Conservation (phyloP, 163 green algal genomes). For the Prototheca cutis region DNA sequence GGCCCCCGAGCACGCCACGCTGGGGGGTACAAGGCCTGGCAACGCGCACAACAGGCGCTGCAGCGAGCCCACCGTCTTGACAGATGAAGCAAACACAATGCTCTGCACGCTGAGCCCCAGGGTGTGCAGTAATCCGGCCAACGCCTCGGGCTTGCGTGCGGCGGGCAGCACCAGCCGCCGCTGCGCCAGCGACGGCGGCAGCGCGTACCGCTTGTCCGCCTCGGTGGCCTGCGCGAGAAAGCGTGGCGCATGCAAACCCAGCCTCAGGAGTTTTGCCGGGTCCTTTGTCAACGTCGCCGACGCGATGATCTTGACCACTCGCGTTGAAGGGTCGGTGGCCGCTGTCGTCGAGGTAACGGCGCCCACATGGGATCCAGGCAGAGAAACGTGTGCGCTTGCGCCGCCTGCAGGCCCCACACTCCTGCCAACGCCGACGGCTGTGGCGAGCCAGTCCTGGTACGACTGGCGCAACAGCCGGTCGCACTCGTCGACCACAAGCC, state of each 20-base stretch:
- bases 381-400: too few species aligned
- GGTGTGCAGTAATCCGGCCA: conserved; percentile 61
- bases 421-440: conserved; percentile 54
- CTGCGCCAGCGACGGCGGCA: conserved; percentile 59
- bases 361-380: too few species aligned
- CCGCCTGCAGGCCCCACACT: too few species aligned
- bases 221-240: conserved; percentile 49
- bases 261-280: conserved; percentile 70
- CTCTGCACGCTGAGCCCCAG: conserved; percentile 19
- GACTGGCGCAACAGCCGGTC: conserved; percentile 75
- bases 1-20: conserved; percentile 19
- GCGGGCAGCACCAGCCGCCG: conserved; percentile 56
- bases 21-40: not conserved
- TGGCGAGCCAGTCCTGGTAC: conserved; percentile 79
- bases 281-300: conserved; percentile 89
- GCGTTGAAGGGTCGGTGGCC: not conserved
- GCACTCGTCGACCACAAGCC: conserved; percentile 75
- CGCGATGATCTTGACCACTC: conserved; percentile 81
- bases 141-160: conserved; percentile 62
- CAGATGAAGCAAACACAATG: conserved; percentile 72
- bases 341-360: too few species aligned
- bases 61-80: conserved; percentile 63
- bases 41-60: conserved; percentile 49
- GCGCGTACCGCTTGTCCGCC: conserved; percentile 41
- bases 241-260: conserved; percentile 65